Evolutionary conservation across 129 eudicot genomes (phyloP), one percentile per base, ranked within the genome.

Genomic region (Tanacetum coccineum): DNA sequence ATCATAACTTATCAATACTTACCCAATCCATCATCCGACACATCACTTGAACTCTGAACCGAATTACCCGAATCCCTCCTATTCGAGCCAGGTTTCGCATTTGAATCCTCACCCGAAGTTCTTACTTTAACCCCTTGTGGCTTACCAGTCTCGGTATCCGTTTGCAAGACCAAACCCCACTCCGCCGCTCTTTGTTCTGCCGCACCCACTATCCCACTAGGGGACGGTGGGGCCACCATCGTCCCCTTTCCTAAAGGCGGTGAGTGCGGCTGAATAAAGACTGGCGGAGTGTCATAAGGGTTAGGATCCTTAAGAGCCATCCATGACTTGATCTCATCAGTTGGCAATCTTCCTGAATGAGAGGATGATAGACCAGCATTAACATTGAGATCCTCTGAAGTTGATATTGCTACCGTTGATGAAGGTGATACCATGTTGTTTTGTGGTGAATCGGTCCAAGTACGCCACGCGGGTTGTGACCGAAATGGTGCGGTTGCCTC

Each of bases 161-260:
- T 93, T 78, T 88, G 82, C 76, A 93, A 62, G 59, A 93, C 95
- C 67, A 93, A 28, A 0, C 98, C 98, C 98, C 98, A 93, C 92
- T 93, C 98, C 1, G 98, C 98, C 25, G 98, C 98, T 73, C 98
- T 81, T 53, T 93, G 85, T 13, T 84, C 95, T 0, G 98, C 98
- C 12, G 87, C 83, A 4, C 84, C 87, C 18, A 81, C 65, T 55
- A 80, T 85, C 1, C 89, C 86, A 1, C 77, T 68, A 3, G 74
- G 76, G 9, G 77, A 61, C 25, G 32, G 50, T 19, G 64, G 56
- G 14, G 76, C 59, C 53, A 76, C 78, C 15, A 64, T 13, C 0
- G 82, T 54, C 45, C 56, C 67, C 4, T 13, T 44, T 45, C 13
- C 20, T 4, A 59, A 56, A 2, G 79, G 55, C 1, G 50, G 75